These are phyloP conservation scores for Solanum tacnaense DNA, from an alignment of 257 asterid species.

Conservation along the genomic window DNA sequence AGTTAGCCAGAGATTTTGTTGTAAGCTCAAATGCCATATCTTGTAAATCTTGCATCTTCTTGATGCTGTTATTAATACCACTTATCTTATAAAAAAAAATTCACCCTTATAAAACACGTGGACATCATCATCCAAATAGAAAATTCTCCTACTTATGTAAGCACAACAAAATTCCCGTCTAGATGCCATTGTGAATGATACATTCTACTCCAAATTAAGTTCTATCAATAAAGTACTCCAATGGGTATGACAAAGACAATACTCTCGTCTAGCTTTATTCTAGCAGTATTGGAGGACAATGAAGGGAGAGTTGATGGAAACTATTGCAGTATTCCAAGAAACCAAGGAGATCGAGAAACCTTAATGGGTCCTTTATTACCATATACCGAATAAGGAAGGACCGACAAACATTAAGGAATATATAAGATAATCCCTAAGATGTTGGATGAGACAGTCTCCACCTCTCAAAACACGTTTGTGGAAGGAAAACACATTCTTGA, in stretches of 20 bases:
- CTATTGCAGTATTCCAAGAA: not conserved
- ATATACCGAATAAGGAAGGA: not conserved
- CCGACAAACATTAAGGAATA: not conserved
- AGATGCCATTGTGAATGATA: not conserved
- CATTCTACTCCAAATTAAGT: not conserved
- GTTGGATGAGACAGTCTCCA: not conserved
- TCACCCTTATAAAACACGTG: not conserved
- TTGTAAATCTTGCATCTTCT: not conserved
- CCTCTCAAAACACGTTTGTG: not conserved
- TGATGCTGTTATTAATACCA: not conserved
- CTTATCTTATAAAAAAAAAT: not conserved
- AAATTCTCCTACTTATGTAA: not conserved
- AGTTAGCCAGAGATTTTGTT: not conserved
- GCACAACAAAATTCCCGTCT: not conserved
- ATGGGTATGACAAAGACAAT: not conserved
- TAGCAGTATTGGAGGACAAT: not conserved
- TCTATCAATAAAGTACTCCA: not conserved
- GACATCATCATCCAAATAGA: not conserved
- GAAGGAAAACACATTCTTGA: not conserved
- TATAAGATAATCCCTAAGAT: not conserved
- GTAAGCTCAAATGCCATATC: not conserved
- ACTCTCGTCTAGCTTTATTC: not conserved
- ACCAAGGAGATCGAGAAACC: not conserved
- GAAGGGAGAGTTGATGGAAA: not conserved
- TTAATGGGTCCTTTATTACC: not conserved